Base-by-base conservation (phyloP, 805 yeast genomes). In the Yamadazyma kitorensis region DNA sequence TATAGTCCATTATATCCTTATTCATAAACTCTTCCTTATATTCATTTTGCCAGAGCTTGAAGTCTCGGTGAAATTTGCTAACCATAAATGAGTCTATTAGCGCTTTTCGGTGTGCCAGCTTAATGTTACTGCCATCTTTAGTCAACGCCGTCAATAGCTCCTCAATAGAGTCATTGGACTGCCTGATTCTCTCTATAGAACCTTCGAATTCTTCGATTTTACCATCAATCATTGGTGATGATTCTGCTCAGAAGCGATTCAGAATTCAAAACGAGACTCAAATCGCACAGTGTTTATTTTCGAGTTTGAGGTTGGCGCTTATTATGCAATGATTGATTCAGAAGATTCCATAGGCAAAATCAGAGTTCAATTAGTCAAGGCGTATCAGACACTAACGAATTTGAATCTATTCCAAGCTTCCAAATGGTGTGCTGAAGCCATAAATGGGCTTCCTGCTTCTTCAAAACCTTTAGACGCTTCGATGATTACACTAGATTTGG, bases 371-470 rank as follows among this genome's bases (percentile, higher is more conserved):
- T 47, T 65, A 17, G 49, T 48, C 34, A 44, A 10, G 16, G 39
- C 44, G 2, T 51, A 55, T 23, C 47, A 47, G 14, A 61, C 65
- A 4, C 62, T 86, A 13, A 55, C 76, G 1, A 72, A 74, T 21
- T 62, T 86, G 40, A 77, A 83, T 39, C 64, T 87, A 9, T 70
- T 71, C 48, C 79, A 78, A 33, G 80, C 88, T 0, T 77, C 95
- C 3, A 86, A 86, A 62, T 88, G 95, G 95, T 70, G 65, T 37
- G 80, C 86, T 2, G 96, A 87, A 49, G 95, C 95, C 1, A 61
- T 83, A 14, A 72, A 70, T 47, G 94, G 91, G 0, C 59, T 84
- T 29, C 34, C 55, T 6, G 26, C 40, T 23, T 31, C 14, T 6
- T 12, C 16, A 17, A 12, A 25, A 7, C 25, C 25, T 6, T n/a